These are phyloP conservation scores for Trichoderma atrobrunneum DNA, from an alignment of 2,329 filamentous ascomycete genomes.

Conservation along the genomic window DNA sequence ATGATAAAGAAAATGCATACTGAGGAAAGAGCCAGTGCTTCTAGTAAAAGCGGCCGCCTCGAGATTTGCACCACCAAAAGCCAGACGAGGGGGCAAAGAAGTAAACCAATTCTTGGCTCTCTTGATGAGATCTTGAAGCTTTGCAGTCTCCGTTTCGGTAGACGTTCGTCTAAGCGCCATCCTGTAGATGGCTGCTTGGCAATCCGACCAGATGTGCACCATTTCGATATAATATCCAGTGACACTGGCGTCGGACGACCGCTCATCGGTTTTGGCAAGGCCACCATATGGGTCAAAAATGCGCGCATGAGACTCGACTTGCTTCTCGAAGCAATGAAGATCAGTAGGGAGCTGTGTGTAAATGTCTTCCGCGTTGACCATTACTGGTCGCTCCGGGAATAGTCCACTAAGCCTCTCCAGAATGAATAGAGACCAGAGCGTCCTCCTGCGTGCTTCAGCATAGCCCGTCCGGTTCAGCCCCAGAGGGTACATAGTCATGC, in stretches of 20 bases:
- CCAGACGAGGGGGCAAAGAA: conserved; percentile 53
- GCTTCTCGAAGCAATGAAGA: conserved; percentile 59
- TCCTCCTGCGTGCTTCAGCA: conserved; percentile 65
- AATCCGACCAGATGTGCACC: conserved; percentile 62
- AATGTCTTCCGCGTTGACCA: conserved; percentile 62
- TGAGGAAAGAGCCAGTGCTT: conserved; percentile 57
- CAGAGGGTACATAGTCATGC: conserved; percentile 48
- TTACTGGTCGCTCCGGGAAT: conserved; percentile 51
- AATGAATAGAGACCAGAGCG: conserved; percentile 69
- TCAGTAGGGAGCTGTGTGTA: conserved; percentile 65
- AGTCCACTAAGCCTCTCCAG: conserved; percentile 65
- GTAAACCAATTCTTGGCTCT: conserved; percentile 58
- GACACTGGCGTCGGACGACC: conserved; percentile 51
- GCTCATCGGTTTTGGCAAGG: conserved; percentile 24
- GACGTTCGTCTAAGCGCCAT: conserved; percentile 31
- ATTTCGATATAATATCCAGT: conserved; percentile 63
- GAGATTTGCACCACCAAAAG: conserved; percentile 56
- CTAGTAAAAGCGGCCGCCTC: conserved; percentile 52
- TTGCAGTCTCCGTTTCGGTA: conserved; percentile 29
- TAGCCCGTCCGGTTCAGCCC: conserved; percentile 56
- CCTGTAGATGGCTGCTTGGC: conserved; percentile 56
- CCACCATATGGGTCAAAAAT: conserved; percentile 55
- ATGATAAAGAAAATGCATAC: conserved; percentile 66
- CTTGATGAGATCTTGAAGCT: conserved; percentile 46
- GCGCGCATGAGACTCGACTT: conserved; percentile 55